These are phyloP conservation scores for Conticribra weissflogii DNA, from an alignment of 108 stramenopile genomes.

Conservation along the genomic window DNA sequence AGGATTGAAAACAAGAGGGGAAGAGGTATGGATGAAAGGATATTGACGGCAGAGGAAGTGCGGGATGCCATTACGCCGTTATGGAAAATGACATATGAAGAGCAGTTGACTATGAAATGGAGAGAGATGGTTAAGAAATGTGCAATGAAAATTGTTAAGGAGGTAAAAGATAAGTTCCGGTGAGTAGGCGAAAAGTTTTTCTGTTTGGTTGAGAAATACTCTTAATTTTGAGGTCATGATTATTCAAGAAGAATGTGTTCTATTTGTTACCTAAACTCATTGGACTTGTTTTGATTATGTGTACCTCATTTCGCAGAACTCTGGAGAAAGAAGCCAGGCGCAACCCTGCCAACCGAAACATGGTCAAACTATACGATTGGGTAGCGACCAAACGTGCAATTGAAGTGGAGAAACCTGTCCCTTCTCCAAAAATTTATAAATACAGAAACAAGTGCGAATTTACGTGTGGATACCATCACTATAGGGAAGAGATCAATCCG, in stretches of 20 bases:
- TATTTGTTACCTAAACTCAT: too few species aligned
- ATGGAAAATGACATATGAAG: constrained; percentile 55
- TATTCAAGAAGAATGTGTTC: neutral
- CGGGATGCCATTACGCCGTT: constrained; percentile 65
- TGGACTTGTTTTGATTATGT: neutral
- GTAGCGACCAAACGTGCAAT: constrained; percentile 53
- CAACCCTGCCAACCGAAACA: constrained; percentile 22
- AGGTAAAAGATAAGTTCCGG: constrained; percentile 65
- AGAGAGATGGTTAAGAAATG: constrained; percentile 72
- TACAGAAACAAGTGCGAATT: constrained; percentile 94
- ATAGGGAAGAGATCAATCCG: constrained; percentile 12
- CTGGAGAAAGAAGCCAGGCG: constrained; percentile 59
- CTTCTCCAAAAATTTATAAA: constrained; percentile 54
- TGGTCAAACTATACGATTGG: constrained; percentile 54
- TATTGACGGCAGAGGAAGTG: constrained; percentile 57
- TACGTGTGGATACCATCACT: constrained; percentile 71
- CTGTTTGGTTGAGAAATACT: too few species aligned
- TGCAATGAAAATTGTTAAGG: constrained; percentile 63
- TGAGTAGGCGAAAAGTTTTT: too few species aligned
- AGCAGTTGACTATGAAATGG: constrained; percentile 64
- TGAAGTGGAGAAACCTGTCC: constrained; percentile 50
- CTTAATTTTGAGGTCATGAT: neutral
- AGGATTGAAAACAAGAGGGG: constrained; percentile 26
- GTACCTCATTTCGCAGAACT: constrained; percentile 6
- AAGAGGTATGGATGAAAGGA: constrained; percentile 2